These are phyloP conservation scores for Suillus occidentalis DNA, from an alignment of 768 basidiomycete genomes.

Conservation along the genomic window DNA sequence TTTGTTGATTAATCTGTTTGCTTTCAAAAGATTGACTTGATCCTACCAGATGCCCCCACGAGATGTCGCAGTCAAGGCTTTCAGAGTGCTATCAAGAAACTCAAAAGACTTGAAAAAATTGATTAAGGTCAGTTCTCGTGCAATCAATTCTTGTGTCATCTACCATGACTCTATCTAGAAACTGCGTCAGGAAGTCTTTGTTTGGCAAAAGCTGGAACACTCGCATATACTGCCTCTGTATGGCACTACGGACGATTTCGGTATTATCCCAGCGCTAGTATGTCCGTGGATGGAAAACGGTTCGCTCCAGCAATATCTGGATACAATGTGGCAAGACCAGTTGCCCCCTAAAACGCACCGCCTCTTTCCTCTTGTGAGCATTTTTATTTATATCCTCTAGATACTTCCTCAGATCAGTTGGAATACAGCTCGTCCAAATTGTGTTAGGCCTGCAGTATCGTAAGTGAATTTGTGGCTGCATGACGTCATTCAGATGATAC, in stretches of 20 bases:
- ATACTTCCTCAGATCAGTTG: background rate
- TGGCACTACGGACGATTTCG: conserved; percentile 18
- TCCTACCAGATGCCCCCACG: background rate
- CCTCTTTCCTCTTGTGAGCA: conserved; percentile 18
- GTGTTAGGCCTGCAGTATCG: conserved; percentile 8
- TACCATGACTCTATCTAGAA: conserved; percentile 8
- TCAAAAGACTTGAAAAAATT: background rate
- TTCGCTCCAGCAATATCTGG: conserved; percentile 16
- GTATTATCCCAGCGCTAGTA: conserved; percentile 20
- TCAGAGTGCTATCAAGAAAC: background rate
- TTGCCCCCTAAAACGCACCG: conserved; percentile 4
- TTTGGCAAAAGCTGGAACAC: conserved; percentile 20
- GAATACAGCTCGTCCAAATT: conserved; percentile 4
- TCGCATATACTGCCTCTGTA: conserved; percentile 19
- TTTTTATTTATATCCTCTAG: background rate
- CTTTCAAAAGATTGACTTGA: background rate
- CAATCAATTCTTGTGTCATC: background rate
- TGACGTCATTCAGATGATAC: background rate
- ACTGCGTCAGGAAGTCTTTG: conserved; percentile 20
- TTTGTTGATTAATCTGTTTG: background rate
- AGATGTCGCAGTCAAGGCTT: background rate
- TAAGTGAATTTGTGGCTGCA: background rate
- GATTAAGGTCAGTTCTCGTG: background rate
- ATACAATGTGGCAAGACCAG: background rate
- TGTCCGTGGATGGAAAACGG: conserved; percentile 29